Conservation (phyloP, 345 rosid genomes). For the rapeseed (Brassica napus) region Da-Ae NC_063442.1:1592501-1593000, state of each 20-base stretch:
- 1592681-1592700: not conserved
- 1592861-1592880: conserved; percentile 71
- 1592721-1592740: conserved; percentile 48
- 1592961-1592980: conserved; percentile 66
- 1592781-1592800: conserved; percentile 65
- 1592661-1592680: not conserved
- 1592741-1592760: conserved; percentile 75
- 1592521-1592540: conserved; percentile 92
- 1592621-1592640: conserved; percentile 91
- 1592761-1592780: conserved; percentile 74
- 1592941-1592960: conserved; percentile 72
- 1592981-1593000: conserved; percentile 95
- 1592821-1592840: conserved; percentile 83
- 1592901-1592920: conserved; percentile 52
- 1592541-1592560: conserved; percentile 82
- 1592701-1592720: not conserved
- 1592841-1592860: conserved; percentile 79
- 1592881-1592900: conserved; percentile 65
- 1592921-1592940: conserved; percentile 77
- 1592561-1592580: conserved; percentile 91
- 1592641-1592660: conserved; percentile 67
- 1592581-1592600: conserved; percentile 79
- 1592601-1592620: conserved; percentile 64
- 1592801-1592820: conserved; percentile 94
- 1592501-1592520: conserved; percentile 62